Evolutionary conservation across 1,284 basidiomycete genomes (phyloP), one percentile per base, ranked within the genome.

Genomic region (Trichosporon sp.): DNA sequence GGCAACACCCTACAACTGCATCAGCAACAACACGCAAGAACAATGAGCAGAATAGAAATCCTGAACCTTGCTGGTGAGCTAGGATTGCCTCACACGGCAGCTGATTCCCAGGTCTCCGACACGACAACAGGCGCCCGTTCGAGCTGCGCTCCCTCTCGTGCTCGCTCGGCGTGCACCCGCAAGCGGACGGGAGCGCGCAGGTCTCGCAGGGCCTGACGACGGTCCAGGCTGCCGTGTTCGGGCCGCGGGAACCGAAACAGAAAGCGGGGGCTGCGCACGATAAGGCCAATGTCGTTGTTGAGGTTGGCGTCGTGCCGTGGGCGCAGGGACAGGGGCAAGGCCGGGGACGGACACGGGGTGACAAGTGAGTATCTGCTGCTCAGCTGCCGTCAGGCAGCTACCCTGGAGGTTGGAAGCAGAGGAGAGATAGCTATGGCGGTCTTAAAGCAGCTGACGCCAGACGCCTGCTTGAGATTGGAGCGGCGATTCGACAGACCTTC

Each of bases 121-220:
- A 94, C 65, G 96, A 99, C 84, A 93, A 93, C 51, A 88, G 96
- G 66, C 87, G 91, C 46, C 93, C 95, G 71, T 92, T 91, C 82
- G 96, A 99, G 83, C 87, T 99, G 21, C 90, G 96, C 65, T 90
- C 91, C 71, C 88, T 96, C 72, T 86, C 87, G 56, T 92, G 98
- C 81, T 88, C 91, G 78, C 89, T 97, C 64, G 87, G 90, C 2
- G 87, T 89, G 43, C 91, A 92, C 78, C 90, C 91, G 31, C 72
- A 78, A 2, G 91, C 94, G 32, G 94, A 98, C 78, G 96, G 96
- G 35, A 91, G 91, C 26, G 92, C 93, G 0, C 87, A 88, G 19
- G 89, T 96, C 77, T 88, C 90, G 2, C 96, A 98, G 82, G 96
- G 97, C 1, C 88, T 98, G 26, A 98, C 96, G 0, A 89, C 91